Conservation (phyloP, 441 rosid species). For the Gossypium lobatum region DNA sequence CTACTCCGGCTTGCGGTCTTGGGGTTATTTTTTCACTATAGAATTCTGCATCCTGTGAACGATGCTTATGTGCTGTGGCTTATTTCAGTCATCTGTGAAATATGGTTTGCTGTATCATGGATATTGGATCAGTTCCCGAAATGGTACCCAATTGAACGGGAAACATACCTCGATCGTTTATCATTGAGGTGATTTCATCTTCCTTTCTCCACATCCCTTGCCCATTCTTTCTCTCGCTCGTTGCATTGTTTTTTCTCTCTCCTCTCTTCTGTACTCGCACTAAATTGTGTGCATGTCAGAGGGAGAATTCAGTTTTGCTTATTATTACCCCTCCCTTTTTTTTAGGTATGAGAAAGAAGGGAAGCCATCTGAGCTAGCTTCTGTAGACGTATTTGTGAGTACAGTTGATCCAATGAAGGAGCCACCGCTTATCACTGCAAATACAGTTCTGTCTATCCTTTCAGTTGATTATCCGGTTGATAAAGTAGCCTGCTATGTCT, state of each 20-base stretch:
- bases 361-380: conserved; percentile 62
- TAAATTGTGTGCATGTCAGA: not conserved
- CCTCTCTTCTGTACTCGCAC: not conserved
- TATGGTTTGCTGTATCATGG: conserved; percentile 98
- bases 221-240: not conserved
- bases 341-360: conserved; percentile 92
- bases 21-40: conserved; percentile 84
- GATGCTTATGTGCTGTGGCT: conserved; percentile 91
- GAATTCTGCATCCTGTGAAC: conserved; percentile 79
- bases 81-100: conserved; percentile 86
- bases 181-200: conserved; percentile 52
- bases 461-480: conserved; percentile 94
- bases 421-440: conserved; percentile 96
- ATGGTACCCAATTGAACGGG: conserved; percentile 83
- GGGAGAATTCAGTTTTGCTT: not conserved
- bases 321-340: not conserved
- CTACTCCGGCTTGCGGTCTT: conserved; percentile 76
- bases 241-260: not conserved
- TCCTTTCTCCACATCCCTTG: not conserved
- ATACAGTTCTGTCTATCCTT: conserved; percentile 91
- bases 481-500: conserved; percentile 90
- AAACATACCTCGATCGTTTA: conserved; percentile 92
- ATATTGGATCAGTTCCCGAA: conserved; percentile 94
- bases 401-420: conserved; percentile 97
- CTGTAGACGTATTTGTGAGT: conserved; percentile 79